These are phyloP conservation scores for Hanseniaspora jakobsenii DNA, from an alignment of 805 yeast genomes.

Conservation along the genomic window DNA sequence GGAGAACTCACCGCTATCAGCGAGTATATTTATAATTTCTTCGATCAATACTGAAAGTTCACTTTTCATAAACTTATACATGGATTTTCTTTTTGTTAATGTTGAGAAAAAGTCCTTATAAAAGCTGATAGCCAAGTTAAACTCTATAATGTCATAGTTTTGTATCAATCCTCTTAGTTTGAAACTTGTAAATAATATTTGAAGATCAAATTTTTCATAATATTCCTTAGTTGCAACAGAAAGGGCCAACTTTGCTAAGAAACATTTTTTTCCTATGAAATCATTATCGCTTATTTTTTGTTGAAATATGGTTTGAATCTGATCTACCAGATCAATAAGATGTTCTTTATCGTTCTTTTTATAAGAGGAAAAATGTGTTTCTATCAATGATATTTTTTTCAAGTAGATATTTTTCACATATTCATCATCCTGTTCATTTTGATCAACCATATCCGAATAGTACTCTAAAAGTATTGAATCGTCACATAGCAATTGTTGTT, in stretches of 20 bases:
- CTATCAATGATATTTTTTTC: conserved; percentile 1
- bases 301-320: neutral
- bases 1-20: conserved; percentile 4
- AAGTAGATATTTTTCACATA: conserved; percentile 3
- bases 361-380: neutral
- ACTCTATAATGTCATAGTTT: conserved; percentile 10
- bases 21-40: conserved; percentile 1
- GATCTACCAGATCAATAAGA: neutral
- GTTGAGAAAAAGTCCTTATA: conserved; percentile 9
- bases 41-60: neutral
- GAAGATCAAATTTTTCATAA: conserved; percentile 4
- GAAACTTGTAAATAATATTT: conserved; percentile 1
- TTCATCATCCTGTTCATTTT: conserved; percentile 8
- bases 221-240: conserved; percentile 10
- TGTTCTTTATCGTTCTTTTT: neutral
- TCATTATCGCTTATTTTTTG: neutral
- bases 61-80: conserved; percentile 4
- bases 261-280: conserved; percentile 12
- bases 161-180: neutral
- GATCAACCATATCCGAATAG: conserved; percentile 4
- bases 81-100: conserved; percentile 8
- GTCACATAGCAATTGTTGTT: neutral
- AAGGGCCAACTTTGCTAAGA: neutral
- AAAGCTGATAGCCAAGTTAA: conserved; percentile 10
- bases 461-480: conserved; percentile 1